phyloP scores from a whole-genome alignment of 305 asterid genomes.

The Fraxinus paxiana region DNA sequence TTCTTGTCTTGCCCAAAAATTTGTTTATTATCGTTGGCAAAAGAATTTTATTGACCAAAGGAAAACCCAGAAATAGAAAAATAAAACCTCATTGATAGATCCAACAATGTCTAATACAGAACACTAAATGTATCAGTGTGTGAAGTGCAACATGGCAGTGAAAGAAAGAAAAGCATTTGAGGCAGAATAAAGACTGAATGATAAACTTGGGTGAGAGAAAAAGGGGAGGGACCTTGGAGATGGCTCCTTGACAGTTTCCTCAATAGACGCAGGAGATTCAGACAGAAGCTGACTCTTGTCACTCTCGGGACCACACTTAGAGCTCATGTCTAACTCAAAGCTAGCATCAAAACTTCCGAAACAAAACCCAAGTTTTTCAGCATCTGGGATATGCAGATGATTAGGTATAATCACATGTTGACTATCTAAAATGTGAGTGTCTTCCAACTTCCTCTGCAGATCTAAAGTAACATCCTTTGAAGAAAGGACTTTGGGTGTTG shows the following conservation, averaged over 20 bases:
- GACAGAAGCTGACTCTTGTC: constrained; percentile 41
- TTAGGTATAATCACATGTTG: constrained; percentile 76
- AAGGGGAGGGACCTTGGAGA: constrained; percentile 44
- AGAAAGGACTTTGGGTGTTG: constrained; percentile 33
- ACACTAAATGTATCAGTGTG: background rate
- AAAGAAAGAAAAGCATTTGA: constrained; percentile 5
- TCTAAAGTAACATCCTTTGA: constrained; percentile 52
- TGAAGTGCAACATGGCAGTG: background rate
- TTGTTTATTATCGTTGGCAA: background rate
- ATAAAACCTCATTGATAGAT: background rate
- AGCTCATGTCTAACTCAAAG: constrained; percentile 50
- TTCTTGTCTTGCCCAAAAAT: background rate
- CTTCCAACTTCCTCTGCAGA: constrained; percentile 62
- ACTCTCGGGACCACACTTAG: constrained; percentile 37
- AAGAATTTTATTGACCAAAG: background rate
- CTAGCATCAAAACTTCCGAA: constrained; percentile 88
- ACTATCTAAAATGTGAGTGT: constrained; percentile 49
- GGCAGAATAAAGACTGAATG: constrained; percentile 2
- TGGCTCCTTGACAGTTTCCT: constrained; percentile 54
- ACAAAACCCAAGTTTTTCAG: constrained; percentile 79
- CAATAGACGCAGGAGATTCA: constrained; percentile 49
- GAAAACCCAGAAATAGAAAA: background rate
- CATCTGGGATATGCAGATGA: constrained; percentile 80
- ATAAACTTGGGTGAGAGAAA: constrained; percentile 7
- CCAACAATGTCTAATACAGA: background rate